Conservation (phyloP, 2,329 filamentous ascomycete species). For the Emergomyces orientalis region DNA sequence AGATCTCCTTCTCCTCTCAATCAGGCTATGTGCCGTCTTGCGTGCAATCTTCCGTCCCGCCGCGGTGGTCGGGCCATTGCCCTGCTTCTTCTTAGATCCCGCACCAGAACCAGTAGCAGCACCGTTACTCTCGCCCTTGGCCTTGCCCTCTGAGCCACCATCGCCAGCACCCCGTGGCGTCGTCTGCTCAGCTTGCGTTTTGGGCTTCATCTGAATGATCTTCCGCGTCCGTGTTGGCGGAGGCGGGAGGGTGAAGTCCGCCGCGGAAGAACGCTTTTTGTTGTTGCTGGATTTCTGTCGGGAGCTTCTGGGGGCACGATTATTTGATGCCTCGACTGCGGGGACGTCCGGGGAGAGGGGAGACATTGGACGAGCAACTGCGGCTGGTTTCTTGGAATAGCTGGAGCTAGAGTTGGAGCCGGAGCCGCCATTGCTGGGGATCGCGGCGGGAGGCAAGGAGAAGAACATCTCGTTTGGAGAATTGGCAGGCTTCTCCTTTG, state of each 20-base stretch:
- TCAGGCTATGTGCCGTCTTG: constrained; percentile 92
- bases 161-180: constrained; percentile 19
- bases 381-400: constrained; percentile 17
- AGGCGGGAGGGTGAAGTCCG: constrained; percentile 69
- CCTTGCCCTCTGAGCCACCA: constrained; percentile 15
- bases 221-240: constrained; percentile 86
- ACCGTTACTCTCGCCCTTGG: constrained; percentile 12
- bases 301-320: constrained; percentile 12
- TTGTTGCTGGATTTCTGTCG: constrained; percentile 25
- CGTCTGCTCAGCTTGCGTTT: constrained; percentile 28
- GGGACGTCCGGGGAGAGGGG: constrained; percentile 37
- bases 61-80: constrained; percentile 59
- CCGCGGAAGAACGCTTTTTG: constrained; percentile 33
- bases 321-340: constrained; percentile 11
- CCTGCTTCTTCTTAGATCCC: constrained; percentile 63
- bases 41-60: constrained; percentile 90
- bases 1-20: constrained; percentile 76
- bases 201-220: constrained; percentile 96
- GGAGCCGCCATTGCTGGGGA: constrained; percentile 29
- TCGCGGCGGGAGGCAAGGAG: constrained; percentile 66
- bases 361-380: constrained; percentile 42
- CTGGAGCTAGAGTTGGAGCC: not conserved
- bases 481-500: constrained; percentile 24
- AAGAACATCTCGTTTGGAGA: constrained; percentile 55
- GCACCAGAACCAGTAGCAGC: constrained; percentile 9